Conservation (phyloP, 2,329 filamentous ascomycete genomes). For the Parasarocladium wereldwijsianum region DNA sequence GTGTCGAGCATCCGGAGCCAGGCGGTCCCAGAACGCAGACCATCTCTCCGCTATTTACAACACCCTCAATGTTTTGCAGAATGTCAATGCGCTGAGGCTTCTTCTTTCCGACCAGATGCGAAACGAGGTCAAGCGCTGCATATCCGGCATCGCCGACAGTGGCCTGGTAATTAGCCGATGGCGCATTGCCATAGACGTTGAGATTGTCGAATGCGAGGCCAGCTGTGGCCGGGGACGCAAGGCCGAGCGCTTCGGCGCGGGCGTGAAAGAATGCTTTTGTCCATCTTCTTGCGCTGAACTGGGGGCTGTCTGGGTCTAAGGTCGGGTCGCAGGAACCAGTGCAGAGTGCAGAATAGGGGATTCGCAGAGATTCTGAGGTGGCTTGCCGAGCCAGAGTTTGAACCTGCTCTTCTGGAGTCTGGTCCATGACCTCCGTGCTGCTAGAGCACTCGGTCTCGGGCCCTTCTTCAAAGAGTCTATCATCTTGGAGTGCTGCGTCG, state of each 20-base stretch:
- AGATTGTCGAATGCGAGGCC: conserved; percentile 23
- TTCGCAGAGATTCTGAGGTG: background rate
- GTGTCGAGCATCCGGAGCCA: conserved; percentile 47
- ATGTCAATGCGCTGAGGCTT: conserved; percentile 27
- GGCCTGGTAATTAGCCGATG: conserved; percentile 26
- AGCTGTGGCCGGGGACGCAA: background rate
- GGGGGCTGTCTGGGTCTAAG: background rate
- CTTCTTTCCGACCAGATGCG: conserved; percentile 11
- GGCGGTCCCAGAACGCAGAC: conserved; percentile 41
- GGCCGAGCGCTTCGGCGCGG: background rate
- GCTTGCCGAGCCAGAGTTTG: background rate
- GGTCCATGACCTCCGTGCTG: background rate
- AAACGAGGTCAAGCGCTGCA: conserved; percentile 12
- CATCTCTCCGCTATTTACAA: conserved; percentile 40
- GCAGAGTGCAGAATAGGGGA: background rate
- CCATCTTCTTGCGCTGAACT: conserved; percentile 1
- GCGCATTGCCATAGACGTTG: conserved; percentile 25
- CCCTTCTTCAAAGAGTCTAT: background rate
- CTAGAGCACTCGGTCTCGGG: background rate
- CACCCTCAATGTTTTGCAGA: conserved; percentile 33
- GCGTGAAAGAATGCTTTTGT: conserved; percentile 2
- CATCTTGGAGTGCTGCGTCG: background rate
- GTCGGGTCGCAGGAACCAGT: background rate
- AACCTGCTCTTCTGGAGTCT: background rate
- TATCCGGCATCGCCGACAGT: conserved; percentile 22